Base-by-base conservation (phyloP, 345 rosid genomes). In the Excoecaria cochinchinensis region DNA sequence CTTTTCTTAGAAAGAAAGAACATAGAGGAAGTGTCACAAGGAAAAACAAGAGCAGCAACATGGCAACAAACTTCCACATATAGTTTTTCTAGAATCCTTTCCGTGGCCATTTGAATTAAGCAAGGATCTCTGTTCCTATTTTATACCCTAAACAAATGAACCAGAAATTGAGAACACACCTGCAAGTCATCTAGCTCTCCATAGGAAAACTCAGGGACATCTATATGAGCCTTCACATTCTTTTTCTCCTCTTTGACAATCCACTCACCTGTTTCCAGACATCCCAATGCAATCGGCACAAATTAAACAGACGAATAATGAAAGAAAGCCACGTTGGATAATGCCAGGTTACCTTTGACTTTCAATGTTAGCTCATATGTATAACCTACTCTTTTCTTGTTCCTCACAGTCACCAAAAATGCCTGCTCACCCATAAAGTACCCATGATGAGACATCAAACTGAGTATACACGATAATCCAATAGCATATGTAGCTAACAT, bases 171-270 rank as follows among this genome's bases (percentile, higher is more conserved):
- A 69, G 8, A 47, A 62, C 70, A 50, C 84, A 95, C 99, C 99
- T 95, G 88, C 77, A 95, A 86, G 74, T 92, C 99, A 80, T 91
- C 94, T 47, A 92, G 92, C 84, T 95, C 99, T 6, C 97, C 99
- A 22, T 84, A 91, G 7, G 99, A 95, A 78, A 95, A 92, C 83
- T 95, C 99, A 0, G 90, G 84, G 63, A 95, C 81, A 77, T 92
- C 92, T 22, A 95, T 82, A 71, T 85, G 83, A 51, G 97, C 94
- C 69, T 87, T 90, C 17, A 89, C 85, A 46, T 5, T 78, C 86
- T 84, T 89, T 53, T 44, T 82, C 77, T 91, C 92, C 79, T 90
- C 99, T 79, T 80, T 75, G 60, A 85, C 77, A 38, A 78, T 82
- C 99, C 99, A 95, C 70, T 95, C 97, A 0, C 99, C 99, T 95